Base-by-base conservation (phyloP, 495 filamentous ascomycete species). In the Xylaria acuta region DNA sequence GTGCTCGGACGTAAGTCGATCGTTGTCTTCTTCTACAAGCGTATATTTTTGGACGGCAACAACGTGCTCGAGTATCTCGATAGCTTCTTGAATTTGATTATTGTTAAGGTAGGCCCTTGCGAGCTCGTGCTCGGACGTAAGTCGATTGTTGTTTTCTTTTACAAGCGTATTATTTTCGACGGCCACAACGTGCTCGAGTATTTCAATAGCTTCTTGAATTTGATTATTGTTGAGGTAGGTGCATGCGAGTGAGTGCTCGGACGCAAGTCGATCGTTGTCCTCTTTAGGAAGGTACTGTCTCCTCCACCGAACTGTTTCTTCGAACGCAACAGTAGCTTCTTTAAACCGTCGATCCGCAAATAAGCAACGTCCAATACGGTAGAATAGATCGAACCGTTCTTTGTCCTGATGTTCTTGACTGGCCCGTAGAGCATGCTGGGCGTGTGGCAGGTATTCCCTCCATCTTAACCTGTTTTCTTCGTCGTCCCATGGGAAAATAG, bases 11-110 rank as follows among this genome's bases (percentile, higher is more conserved):
- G 63, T 41, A 38, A 83, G 76, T 69, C 77, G 76, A 59, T 54
- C 25, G 25, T 73, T 71, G 72, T 81, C 63, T n/a, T 79, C 73
- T 72, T 79, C 70, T 45, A 54, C 60, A 22, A 69, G 75, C 20
- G 34, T 72, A 8, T 68, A 47, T 70, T 38, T 63, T 69, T 69
- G 5, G 27, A 84, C 74, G 18, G 64, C 70, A 14, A 84, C 79
- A n/a, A 83, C 80, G 30, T 79, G 75, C 73, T 86, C 76, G 18
- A 84, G 72, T 58, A 85, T 66, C 53, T 76, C 16, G 18, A 83
- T 72, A 40, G 81, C 82, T 67, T 84, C 36, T 47, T 70, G 54
- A 1, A 56, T 36, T 51, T 72, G 63, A 20, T 72, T 70, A 49
- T 69, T 63, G 12, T 11, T 0, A 40, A 30, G 3, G 56, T 79